Base-by-base conservation (phyloP, 805 yeast genomes). In the Nakazawaea anatomiae region DNA sequence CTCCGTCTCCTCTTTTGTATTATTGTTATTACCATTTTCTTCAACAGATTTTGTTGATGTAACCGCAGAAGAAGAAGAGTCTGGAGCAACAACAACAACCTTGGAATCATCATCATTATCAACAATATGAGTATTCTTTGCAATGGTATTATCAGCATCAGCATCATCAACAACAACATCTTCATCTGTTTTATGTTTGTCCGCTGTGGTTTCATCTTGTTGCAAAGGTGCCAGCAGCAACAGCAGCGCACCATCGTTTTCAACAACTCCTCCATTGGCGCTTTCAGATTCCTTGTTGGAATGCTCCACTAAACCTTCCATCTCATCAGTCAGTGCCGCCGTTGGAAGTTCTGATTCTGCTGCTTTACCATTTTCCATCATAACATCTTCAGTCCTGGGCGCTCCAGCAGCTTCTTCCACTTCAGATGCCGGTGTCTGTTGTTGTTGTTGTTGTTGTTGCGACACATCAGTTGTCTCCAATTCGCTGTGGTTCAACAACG, bases 331-430 rank as follows among this genome's bases (percentile, higher is more conserved):
- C 11, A 32, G 8, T 3, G 11, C 8, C 35, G 11, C 8, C 35
- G 11, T 32, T 32, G 35, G 11, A 1, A 9, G 8, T 32, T 32
- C 35, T 32, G 35, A 9, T 32, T 32, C 35, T 11, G 8, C 10
- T 9, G 35, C 8, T 32, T 32, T 32, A 32, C 11, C 35, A 32
- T 32, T 32, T 9, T 32, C 35, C 35, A 11, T 32, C 11, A 11
- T 3, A 32, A 32, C 18, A 28, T 14, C 43, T 11, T 39, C 25
- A 14, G 40, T 18, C 3, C 25, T 18, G 25, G 25, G 25, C 25
- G 25, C 25, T 18, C 25, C 50, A 31, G 42, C 52, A 41, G 39
- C 51, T 35, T 43, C 25, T 32, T 40, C 27, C 41, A 46, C 12
- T 39, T 47, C 39, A 28, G 49, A 36, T 11, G 32, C 40, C 11